Base-by-base conservation (phyloP, 2,329 filamentous ascomycete species). In the Penicillium sp. region DNA sequence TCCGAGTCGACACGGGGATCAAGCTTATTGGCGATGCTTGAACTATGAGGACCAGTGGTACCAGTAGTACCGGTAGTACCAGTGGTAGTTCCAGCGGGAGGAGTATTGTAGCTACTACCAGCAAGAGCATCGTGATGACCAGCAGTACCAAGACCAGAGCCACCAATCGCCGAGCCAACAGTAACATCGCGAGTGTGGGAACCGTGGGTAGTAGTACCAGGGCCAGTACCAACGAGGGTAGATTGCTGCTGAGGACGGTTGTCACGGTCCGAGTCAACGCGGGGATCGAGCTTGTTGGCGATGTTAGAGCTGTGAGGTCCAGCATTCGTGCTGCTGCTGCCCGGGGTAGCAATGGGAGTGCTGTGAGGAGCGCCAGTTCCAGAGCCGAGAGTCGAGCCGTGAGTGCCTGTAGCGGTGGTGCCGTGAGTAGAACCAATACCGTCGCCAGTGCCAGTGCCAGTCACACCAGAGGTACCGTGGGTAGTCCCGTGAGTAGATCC, bases 201-300 rank as follows among this genome's bases (percentile, higher is more conserved):
- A n/a, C 34, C 44, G 15, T 53, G 43, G 25, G 51, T 53, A 13
- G 11, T 23, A 40, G 33, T 40, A 13, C 52, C 45, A 36, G 45
- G 5, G 2, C 19, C 36, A 33, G 25, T 40, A 23, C 34, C n/a
- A 11, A 15, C 11, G 13, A 40, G 11, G 11, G 31, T 33, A n/a
- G 43, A 48, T 23, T 55, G 34, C 48, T 62, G 61, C 10, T 25
- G 50, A 34, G 59, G 60, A 23, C 53, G 55, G 62, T 48, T 63
- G 23, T 61, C 61, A 21, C 50, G 25, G 65, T 84, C 79, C 41
- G 77, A 80, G 67, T 73, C 61, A 56, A 61, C 40, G 33, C 62
- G 61, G 16, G 61, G 62, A 29, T 73, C 70, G 2, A 68, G 23
- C 63, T 72, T 72, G 62, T 72, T 72, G 11, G 60, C 63, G 19